Conservation (phyloP, 257 asterid genomes). For the Ilex aquifolium region DNA sequence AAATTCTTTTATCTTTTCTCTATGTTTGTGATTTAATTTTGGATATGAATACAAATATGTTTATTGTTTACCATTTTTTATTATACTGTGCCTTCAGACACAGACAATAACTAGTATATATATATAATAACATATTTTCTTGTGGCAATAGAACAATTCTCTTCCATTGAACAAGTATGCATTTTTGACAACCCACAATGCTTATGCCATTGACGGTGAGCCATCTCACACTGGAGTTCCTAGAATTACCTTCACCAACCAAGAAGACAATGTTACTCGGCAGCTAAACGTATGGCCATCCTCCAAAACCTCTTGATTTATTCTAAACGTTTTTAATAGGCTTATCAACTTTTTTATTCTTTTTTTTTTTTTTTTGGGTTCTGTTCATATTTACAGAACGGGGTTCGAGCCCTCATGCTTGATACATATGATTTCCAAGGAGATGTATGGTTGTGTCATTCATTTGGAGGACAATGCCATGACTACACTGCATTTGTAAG, state of each 20-base stretch:
- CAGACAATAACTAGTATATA: too few relatives aligned
- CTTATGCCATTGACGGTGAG: slow-evolving; percentile 63
- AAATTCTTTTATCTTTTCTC: too few relatives aligned
- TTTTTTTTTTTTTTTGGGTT: too few relatives aligned
- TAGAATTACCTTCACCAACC: slow-evolving; percentile 57
- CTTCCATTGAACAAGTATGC: slow-evolving; percentile 80
- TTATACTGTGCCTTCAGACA: too few relatives aligned
- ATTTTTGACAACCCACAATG: slow-evolving; percentile 76
- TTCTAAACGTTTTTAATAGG: too few relatives aligned
- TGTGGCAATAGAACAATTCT: slow-evolving; percentile 52
- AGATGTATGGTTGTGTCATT: slow-evolving; percentile 84
- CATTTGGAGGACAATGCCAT: slow-evolving; percentile 68
- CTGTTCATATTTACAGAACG: slow-evolving; percentile 33
- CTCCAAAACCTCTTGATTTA: too few relatives aligned
- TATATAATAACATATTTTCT: too few relatives aligned
- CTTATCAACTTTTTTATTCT: not conserved
- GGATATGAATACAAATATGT: too few relatives aligned
- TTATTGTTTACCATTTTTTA: too few relatives aligned
- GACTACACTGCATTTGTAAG: slow-evolving; percentile 75
- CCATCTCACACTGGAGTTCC: slow-evolving; percentile 43
- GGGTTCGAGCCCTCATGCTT: slow-evolving; percentile 86
- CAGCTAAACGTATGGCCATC: slow-evolving; percentile 51
- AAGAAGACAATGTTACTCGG: slow-evolving; percentile 66
- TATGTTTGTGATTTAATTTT: too few relatives aligned
- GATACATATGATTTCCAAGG: slow-evolving; percentile 73